Evolutionary conservation across 169 alveolate genomes (phyloP).

Genomic region (Toxoplasma gondii): DNA sequence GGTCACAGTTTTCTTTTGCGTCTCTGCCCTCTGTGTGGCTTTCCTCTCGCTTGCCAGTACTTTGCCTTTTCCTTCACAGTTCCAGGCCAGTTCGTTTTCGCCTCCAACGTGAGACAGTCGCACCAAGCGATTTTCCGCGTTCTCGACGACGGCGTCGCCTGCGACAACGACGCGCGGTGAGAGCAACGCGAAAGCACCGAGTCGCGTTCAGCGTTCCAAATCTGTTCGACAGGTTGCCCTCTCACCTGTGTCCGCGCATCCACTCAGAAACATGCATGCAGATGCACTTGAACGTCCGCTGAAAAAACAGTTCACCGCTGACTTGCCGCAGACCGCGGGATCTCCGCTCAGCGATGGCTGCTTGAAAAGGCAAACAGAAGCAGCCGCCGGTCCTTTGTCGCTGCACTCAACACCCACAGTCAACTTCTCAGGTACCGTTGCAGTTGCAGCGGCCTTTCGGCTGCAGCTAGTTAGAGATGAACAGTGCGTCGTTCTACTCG

Average conservation of each 20-base stretch:
- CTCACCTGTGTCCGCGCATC: not conserved
- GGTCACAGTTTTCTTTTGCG: not conserved
- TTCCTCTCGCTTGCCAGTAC: conserved; percentile 34
- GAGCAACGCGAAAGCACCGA: not conserved
- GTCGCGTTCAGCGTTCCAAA: not conserved
- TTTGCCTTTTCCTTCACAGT: conserved; percentile 56
- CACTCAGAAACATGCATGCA: not conserved
- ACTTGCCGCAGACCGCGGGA: no score
- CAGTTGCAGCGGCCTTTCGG: no score
- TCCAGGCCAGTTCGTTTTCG: conserved; percentile 60
- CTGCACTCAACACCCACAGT: no score
- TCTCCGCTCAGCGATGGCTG: no score
- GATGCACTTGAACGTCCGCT: no score
- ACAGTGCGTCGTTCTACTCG: no score
- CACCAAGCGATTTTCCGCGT: conserved; percentile 66
- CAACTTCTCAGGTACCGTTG: no score
- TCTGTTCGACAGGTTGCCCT: not conserved
- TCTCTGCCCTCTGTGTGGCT: not conserved
- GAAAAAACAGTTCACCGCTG: no score
- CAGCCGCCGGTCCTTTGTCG: no score
- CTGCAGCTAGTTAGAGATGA: no score
- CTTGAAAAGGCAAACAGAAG: no score
- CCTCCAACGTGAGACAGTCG: conserved; percentile 37
- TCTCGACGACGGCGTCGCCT: conserved; percentile 44
- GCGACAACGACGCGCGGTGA: conserved; percentile 47